These are phyloP conservation scores for Blastocladiella emersonii DNA, from an alignment of 371 early-diverging fungal genomes.

Conservation along the genomic window DNA sequence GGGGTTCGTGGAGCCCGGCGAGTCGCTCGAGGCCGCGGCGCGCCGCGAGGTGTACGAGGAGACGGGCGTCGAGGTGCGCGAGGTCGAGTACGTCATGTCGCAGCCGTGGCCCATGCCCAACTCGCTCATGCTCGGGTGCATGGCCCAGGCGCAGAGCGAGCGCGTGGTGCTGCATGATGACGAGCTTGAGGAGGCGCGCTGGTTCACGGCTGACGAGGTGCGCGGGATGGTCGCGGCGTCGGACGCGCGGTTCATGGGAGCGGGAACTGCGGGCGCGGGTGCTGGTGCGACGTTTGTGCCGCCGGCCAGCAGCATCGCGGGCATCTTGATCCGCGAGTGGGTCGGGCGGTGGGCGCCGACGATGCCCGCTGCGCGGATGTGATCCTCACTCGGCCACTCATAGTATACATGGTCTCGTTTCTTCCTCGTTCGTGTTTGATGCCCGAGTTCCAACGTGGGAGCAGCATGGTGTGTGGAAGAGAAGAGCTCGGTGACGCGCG, in stretches of 20 bases:
- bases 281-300: background rate
- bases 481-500: too few relatives aligned
- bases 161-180: conserved; percentile 40
- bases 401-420: too few relatives aligned
- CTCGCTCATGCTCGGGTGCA: conserved; percentile 56
- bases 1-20: conserved; percentile 75
- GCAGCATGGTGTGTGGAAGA: too few relatives aligned
- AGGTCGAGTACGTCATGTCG: conserved; percentile 51
- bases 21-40: conserved; percentile 64
- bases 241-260: background rate
- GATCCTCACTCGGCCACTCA: too few relatives aligned
- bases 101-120: conserved; percentile 79
- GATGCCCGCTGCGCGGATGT: too few relatives aligned
- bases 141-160: conserved; percentile 46
- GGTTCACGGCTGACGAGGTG: background rate
- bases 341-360: background rate
- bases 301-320: background rate
- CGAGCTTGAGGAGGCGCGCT: background rate
- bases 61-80: conserved; percentile 40
- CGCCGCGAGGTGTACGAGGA: conserved; percentile 71
- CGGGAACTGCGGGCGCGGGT: too few relatives aligned
- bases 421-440: too few relatives aligned
- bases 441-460: too few relatives aligned
- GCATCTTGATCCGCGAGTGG: background rate
- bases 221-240: background rate